phyloP scores from a whole-genome alignment of 305 asterid genomes.

The Rubia occidens region DNA sequence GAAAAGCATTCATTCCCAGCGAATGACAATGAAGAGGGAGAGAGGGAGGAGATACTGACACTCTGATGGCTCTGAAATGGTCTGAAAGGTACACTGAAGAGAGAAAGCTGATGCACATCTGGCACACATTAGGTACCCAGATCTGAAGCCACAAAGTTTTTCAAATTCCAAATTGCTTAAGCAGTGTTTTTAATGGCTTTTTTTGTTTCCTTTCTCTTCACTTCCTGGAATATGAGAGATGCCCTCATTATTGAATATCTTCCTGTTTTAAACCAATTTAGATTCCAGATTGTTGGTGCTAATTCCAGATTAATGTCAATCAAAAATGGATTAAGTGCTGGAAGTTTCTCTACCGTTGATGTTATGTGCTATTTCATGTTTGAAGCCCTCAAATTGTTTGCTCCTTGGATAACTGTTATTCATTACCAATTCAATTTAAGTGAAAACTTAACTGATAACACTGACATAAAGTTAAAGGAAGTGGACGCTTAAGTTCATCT shows the following conservation, averaged over 20 bases:
- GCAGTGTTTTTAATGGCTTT: neutral
- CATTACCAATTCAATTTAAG: no score
- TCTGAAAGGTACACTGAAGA: neutral
- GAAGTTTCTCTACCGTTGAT: neutral
- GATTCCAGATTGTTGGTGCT: neutral
- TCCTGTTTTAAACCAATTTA: neutral
- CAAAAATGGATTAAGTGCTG: neutral
- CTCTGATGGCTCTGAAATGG: neutral
- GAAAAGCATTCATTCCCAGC: conserved; percentile 3
- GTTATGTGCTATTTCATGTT: neutral
- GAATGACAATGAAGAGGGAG: neutral
- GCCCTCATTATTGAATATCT: neutral
- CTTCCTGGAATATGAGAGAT: neutral
- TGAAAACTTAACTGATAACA: no score
- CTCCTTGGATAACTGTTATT: neutral
- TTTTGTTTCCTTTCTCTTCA: neutral
- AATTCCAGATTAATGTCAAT: neutral
- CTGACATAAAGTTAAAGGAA: no score
- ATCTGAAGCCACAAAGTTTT: conserved; percentile 3
- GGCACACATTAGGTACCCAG: neutral
- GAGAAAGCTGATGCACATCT: neutral
- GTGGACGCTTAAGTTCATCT: neutral
- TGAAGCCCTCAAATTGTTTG: neutral
- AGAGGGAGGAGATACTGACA: neutral
- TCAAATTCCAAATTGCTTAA: conserved; percentile 12